These are phyloP conservation scores for Lignosus rhinocerotis DNA, from an alignment of 1,284 basidiomycete genomes.

Conservation along the genomic window DNA sequence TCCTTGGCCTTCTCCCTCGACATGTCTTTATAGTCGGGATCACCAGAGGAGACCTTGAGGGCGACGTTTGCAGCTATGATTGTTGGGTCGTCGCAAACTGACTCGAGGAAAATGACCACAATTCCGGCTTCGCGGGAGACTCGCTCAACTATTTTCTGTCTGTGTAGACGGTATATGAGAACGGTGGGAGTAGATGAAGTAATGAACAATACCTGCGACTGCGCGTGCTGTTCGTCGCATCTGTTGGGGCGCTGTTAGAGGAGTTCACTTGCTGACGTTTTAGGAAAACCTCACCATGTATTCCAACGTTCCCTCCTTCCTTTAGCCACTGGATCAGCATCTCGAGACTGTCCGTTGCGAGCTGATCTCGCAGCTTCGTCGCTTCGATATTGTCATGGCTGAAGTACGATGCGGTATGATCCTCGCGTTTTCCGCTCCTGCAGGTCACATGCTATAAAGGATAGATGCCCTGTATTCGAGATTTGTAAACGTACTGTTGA, in stretches of 20 bases:
- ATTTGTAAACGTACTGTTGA: slow-evolving; percentile 49
- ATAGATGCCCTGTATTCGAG: no score
- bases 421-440: slow-evolving; percentile 80
- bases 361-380: slow-evolving; percentile 74
- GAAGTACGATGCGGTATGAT: slow-evolving; percentile 93
- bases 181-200: neutral
- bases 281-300: slow-evolving; percentile 71
- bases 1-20: slow-evolving; percentile 82
- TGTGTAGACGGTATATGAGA: slow-evolving; percentile 29
- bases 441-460: neutral
- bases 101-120: slow-evolving; percentile 92
- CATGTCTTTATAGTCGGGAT: slow-evolving; percentile 95
- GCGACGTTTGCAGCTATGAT: slow-evolving; percentile 95
- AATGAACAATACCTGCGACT: slow-evolving; percentile 57
- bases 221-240: slow-evolving; percentile 92
- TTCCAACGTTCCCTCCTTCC: slow-evolving; percentile 95
- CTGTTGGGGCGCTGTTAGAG: slow-evolving; percentile 38
- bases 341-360: slow-evolving; percentile 93
- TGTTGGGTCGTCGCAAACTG: slow-evolving; percentile 90
- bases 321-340: slow-evolving; percentile 95
- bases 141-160: slow-evolving; percentile 78
- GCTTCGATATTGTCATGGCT: slow-evolving; percentile 85
- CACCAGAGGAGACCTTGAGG: slow-evolving; percentile 93
- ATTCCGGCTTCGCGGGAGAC: slow-evolving; percentile 92
- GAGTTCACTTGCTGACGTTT: neutral